Base-by-base conservation (phyloP, 352 stramenopile species). In the Phytopythium chamaehyphon region DNA sequence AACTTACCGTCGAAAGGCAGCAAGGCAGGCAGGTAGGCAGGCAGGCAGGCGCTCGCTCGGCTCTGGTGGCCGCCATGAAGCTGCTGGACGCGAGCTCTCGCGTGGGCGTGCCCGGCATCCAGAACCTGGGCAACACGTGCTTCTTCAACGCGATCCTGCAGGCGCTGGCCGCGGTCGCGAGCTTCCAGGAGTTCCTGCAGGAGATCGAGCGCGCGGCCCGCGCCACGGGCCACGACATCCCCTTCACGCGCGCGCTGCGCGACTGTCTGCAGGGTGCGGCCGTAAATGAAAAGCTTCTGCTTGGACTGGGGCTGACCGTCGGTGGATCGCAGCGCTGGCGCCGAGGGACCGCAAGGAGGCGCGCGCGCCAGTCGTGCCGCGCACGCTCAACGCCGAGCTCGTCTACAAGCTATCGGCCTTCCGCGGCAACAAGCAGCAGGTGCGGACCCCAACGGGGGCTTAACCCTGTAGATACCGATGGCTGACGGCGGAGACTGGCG, bases 91-190 rank as follows among this genome's bases (percentile, higher is more conserved):
- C 28, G 31, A 35, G 28, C 1, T 19, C 46, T 33, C 57, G 58
- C 12, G 26, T 65, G 46, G 45, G 21, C n/a, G 69, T 93, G 37
- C 75, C 82, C 1, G 86, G 86, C n/a, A 73, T 95, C 37, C 70
- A 88, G 60, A 96, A 96, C 56, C 65, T 96, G n/a, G 84, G 86
- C 61, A 96, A 96, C 59, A 93, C 86, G 44, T 96, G 86, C 67
- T 96, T 92, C 59, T 92, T 96, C 69, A 96, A 96, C 57, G 86
- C 84, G 26, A 90, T 96, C 47, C 68, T 95, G 47, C 86, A 96
- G 61, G 79, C 82, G 47, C 65, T 96, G 26, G 83, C 86, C 9
- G 73, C 78, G 12, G 71, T 88, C n/a, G 51, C 65, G 19, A 81
- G 73, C 58, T 86, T 93, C 49, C 69, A 80, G 40, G 64, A 80